Percentiles rank a stretch among this genome's conserved stretches.
Evolutionary conservation across 2,329 filamentous ascomycete genomes (phyloP).

Genomic region (Fonsecaea erecta): DNA sequence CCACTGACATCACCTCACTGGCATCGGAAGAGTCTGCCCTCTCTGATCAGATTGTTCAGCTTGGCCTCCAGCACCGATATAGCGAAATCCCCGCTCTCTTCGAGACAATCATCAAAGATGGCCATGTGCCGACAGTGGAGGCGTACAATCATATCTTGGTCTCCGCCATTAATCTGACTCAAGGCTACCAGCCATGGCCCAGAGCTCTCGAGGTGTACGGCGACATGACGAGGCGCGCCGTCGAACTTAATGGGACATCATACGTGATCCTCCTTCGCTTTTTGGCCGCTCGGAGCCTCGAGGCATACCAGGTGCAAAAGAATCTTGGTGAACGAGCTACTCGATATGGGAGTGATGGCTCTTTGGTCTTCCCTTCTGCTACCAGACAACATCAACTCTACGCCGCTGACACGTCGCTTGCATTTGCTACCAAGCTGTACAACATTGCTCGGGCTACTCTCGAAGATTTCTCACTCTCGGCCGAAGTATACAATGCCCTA

Average conservation of each 20-base stretch:
- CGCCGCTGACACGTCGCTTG: conserved; percentile 82
- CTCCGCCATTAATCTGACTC: conserved; percentile 82
- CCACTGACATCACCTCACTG: conserved; percentile 41
- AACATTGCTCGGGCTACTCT: conserved; percentile 70
- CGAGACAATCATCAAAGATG: conserved; percentile 82
- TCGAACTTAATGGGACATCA: conserved; percentile 80
- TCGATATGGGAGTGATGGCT: conserved; percentile 83
- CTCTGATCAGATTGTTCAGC: conserved; percentile 75
- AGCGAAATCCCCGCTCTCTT: conserved; percentile 89
- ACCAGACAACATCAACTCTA: conserved; percentile 86
- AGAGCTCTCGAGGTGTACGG: conserved; percentile 95
- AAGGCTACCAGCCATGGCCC: conserved; percentile 81
- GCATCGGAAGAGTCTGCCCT: conserved; percentile 70
- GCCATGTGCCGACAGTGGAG: conserved; percentile 76
- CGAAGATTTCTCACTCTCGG: conserved; percentile 68
- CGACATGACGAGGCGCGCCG: conserved; percentile 88
- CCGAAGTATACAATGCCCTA: conserved; percentile 81
- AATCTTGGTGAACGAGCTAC: conserved; percentile 78
- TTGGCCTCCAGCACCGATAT: conserved; percentile 74
- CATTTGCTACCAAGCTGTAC: conserved; percentile 84
- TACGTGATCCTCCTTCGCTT: conserved; percentile 87
- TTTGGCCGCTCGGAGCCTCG: conserved; percentile 77
- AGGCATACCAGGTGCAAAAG: conserved; percentile 74
- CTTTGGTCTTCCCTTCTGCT: conserved; percentile 86
- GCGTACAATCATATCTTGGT: conserved; percentile 92